Evolutionary conservation across 768 basidiomycete genomes (phyloP).

Genomic region (Pleurotus salmoneostramineus): DNA sequence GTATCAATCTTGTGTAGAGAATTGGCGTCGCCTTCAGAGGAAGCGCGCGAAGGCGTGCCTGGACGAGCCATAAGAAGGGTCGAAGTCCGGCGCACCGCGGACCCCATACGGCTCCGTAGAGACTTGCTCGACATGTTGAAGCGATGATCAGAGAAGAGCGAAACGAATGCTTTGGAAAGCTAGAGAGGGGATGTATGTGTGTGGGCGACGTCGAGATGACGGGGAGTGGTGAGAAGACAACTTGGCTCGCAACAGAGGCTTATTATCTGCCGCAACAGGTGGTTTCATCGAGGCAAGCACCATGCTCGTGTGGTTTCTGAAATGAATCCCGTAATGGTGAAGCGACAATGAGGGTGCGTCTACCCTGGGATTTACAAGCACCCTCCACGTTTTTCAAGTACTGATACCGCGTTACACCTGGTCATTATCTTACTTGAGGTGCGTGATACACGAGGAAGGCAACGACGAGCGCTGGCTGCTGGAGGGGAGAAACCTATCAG

Average conservation of each 20-base stretch:
- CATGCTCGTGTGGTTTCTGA: not conserved
- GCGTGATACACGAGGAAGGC: not conserved
- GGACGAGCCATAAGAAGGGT: slow-evolving; percentile 43
- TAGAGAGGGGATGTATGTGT: slow-evolving; percentile 10
- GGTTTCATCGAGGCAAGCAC: slow-evolving; percentile 38
- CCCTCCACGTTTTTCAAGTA: slow-evolving; percentile 1
- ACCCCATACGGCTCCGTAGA: slow-evolving; percentile 58
- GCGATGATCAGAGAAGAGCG: slow-evolving; percentile 17
- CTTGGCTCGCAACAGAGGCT: slow-evolving; percentile 12
- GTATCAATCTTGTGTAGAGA: slow-evolving; percentile 19
- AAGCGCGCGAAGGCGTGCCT: slow-evolving; percentile 19
- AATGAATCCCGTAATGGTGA: slow-evolving; percentile 4
- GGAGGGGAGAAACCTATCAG: not conserved
- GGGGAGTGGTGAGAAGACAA: slow-evolving; percentile 10
- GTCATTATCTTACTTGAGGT: slow-evolving; percentile 1
- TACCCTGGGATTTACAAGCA: slow-evolving; percentile 1
- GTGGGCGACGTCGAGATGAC: slow-evolving; percentile 11
- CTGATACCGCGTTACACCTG: not conserved
- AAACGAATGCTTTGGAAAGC: slow-evolving; percentile 18
- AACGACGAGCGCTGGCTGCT: not conserved
- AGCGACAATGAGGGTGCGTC: not conserved
- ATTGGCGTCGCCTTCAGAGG: slow-evolving; percentile 19
- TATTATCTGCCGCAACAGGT: slow-evolving; percentile 40
- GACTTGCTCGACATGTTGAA: slow-evolving; percentile 28
- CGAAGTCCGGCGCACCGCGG: slow-evolving; percentile 58